A percentile compares a stretch with the other conserved stretches of the same genome.
Evolutionary conservation across 768 basidiomycete species (phyloP).

Genomic region (Pleurotus cornucopiae): DNA sequence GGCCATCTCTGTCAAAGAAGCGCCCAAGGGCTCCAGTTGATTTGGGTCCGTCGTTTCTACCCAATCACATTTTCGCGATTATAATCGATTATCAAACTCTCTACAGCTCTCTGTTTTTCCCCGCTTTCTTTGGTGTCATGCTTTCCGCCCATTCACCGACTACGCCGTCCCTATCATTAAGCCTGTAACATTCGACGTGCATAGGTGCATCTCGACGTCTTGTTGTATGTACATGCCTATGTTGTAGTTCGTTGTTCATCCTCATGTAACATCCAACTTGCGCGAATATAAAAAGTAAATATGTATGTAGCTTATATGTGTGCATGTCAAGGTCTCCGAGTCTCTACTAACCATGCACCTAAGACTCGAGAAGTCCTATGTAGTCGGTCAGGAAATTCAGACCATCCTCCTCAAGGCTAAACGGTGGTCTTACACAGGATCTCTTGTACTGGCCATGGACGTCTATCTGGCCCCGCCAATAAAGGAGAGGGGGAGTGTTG

Average conservation of each 20-base stretch:
- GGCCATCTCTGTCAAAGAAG: constrained; percentile 88
- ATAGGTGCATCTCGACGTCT: constrained; percentile 1
- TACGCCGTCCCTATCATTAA: neutral
- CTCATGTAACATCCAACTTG: constrained; percentile 4
- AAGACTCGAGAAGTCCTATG: no score
- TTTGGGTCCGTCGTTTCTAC: neutral
- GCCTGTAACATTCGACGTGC: constrained; percentile 1
- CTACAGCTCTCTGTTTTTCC: neutral
- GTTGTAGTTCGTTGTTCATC: neutral
- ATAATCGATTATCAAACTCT: neutral
- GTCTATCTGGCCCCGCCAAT: no score
- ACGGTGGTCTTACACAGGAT: no score
- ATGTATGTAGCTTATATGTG: neutral
- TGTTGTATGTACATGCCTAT: neutral
- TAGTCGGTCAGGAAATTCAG: no score
- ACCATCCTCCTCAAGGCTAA: no score
- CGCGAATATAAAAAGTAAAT: constrained; percentile 4
- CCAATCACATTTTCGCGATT: neutral
- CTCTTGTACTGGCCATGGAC: no score
- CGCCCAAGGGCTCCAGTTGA: constrained; percentile 52
- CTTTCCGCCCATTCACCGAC: neutral
- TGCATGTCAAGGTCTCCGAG: no score
- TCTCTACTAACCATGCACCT: no score
- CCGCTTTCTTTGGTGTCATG: neutral
- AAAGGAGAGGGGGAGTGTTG: no score